Evolutionary conservation across 169 alveolate species (phyloP), one percentile per base, ranked within the genome.

Genomic region (Eimeria praecox): DNA sequence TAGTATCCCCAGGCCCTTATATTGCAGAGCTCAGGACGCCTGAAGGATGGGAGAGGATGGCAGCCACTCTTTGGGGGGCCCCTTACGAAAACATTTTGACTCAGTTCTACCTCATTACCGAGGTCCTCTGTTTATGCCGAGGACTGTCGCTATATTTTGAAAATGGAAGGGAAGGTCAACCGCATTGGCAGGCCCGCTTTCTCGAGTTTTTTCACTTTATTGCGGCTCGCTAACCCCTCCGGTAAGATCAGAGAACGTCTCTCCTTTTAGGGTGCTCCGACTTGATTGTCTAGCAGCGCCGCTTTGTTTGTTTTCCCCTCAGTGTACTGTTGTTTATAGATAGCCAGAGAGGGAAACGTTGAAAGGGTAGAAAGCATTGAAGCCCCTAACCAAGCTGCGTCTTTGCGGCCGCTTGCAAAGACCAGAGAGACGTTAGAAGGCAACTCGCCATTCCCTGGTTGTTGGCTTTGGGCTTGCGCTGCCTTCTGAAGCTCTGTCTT

Each of bases 221-320:
- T n/a, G n/a, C n/a, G n/a, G n/a, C n/a, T n/a, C n/a, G n/a, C n/a
- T n/a, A n/a, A n/a, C n/a, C n/a, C n/a, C n/a, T n/a, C n/a, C n/a
- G n/a, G n/a, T n/a, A n/a, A n/a, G n/a, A n/a, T n/a, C n/a, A n/a
- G n/a, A n/a, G n/a, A n/a, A n/a, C n/a, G n/a, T n/a, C n/a, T n/a
- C n/a, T n/a, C n/a, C n/a, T n/a, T n/a, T 69, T 69, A 69, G 56
- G 54, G 87, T 3, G 87, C 87, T 6, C 87, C 87, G 5, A 77
- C 22, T n/a, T 77, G 87, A 9, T 69, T n/a, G 18, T 69, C 80
- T 8, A 69, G 12, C 12, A 77, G 59, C 33, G 87, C 54, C 4
- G 22, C n/a, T 42, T 77, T 77, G 87, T 38, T 40, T 9, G 33
- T 22, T 42, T 42, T 77, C 16, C 87, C 87, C 87, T 77, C 87